Conservation (phyloP, 208 protist genomes). For the Naegleria gruberi region DNA sequence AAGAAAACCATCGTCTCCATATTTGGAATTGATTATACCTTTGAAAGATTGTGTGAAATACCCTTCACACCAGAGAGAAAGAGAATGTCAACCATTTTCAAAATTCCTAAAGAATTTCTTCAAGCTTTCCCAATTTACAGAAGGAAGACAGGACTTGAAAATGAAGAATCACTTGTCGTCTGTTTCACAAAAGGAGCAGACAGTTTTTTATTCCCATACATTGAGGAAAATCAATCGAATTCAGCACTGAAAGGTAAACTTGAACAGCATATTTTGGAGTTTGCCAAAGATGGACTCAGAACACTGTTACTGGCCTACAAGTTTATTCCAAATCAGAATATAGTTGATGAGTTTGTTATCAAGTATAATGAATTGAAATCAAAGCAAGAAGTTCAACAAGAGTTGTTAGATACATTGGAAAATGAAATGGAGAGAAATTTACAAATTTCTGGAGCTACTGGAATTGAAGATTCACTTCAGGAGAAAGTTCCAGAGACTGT, state of each 20-base stretch:
- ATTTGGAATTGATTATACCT: constrained; percentile 40
- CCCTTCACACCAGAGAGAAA: constrained; percentile 69
- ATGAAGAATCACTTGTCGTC: constrained; percentile 47
- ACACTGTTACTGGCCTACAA: constrained; percentile 63
- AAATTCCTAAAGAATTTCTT: not conserved
- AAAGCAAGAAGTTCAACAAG: constrained; percentile 25
- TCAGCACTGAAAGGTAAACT: constrained; percentile 31
- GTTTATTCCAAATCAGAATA: constrained; percentile 39
- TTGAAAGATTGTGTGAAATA: constrained; percentile 64
- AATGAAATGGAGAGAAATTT: constrained; percentile 65
- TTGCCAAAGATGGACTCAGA: constrained; percentile 54
- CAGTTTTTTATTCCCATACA: constrained; percentile 39
- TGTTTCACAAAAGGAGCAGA: constrained; percentile 67
- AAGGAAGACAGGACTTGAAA: constrained; percentile 21
- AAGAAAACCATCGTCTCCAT: not conserved
- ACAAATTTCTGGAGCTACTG: constrained; percentile 74
- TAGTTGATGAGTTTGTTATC: constrained; percentile 53
- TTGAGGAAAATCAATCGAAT: constrained; percentile 41
- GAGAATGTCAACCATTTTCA: constrained; percentile 62
- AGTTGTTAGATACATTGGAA: constrained; percentile 51
- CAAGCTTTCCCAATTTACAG: not conserved
- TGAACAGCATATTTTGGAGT: constrained; percentile 45
- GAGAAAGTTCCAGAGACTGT: constrained; percentile 84
- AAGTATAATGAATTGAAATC: constrained; percentile 30
- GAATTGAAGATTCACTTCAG: constrained; percentile 90